Evolutionary conservation across 371 early-diverging fungal species (phyloP).

Genomic region (Syncephalastrum sp.): DNA sequence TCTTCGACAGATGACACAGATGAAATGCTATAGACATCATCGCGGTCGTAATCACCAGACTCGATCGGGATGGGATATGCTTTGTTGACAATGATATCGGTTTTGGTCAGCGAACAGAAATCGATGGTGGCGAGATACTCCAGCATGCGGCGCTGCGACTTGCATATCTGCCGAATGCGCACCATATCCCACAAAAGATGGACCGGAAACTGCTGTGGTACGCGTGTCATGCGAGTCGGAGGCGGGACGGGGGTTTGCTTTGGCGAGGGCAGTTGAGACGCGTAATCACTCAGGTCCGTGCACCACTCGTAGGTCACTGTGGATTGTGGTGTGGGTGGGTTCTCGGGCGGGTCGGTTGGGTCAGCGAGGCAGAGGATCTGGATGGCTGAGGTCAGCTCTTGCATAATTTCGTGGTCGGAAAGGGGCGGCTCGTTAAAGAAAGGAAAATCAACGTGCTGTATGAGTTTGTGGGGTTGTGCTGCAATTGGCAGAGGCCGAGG

Average conservation of each 20-base stretch:
- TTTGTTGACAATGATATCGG: too few relatives aligned
- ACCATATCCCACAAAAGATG: constrained; percentile 29
- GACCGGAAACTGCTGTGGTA: constrained; percentile 13
- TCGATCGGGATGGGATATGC: too few relatives aligned
- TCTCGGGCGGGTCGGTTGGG: constrained; percentile 1
- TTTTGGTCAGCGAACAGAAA: too few relatives aligned
- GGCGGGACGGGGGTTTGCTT: background rate
- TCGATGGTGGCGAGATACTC: too few relatives aligned
- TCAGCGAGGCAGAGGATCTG: constrained; percentile 23
- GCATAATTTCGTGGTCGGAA: constrained; percentile 12
- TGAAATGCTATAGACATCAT: too few relatives aligned
- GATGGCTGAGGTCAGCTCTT: constrained; percentile 23
- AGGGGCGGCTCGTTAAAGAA: constrained; percentile 24
- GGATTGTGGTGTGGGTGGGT: background rate
- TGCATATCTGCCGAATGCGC: constrained; percentile 33
- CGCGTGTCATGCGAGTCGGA: constrained; percentile 3
- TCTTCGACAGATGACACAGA: constrained; percentile 40
- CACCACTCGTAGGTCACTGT: constrained; percentile 12
- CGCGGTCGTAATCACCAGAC: too few relatives aligned
- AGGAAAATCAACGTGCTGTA: constrained; percentile 40
- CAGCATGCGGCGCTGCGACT: background rate
- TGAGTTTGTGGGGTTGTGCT: constrained; percentile 17
- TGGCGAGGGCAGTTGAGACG: background rate
- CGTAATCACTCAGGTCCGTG: constrained; percentile 8
- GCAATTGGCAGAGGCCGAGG: too few relatives aligned